Evolutionary conservation across 2,329 filamentous ascomycete species (phyloP).

Genomic region (Huntiella decipiens): DNA sequence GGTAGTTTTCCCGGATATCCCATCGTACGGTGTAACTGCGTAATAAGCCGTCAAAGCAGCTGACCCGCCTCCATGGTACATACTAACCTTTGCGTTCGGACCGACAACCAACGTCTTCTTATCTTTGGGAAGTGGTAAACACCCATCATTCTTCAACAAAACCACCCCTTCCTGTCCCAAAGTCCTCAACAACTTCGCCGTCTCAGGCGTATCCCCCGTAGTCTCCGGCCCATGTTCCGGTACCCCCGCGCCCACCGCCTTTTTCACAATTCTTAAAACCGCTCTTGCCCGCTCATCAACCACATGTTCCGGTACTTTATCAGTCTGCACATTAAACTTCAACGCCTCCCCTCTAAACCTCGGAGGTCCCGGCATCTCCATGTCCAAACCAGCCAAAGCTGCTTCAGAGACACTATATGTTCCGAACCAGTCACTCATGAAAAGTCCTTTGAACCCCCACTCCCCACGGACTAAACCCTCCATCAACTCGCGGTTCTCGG

Average conservation of each 20-base stretch:
- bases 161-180: slow-evolving; percentile 53
- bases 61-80: slow-evolving; percentile 46
- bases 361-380: slow-evolving; percentile 41
- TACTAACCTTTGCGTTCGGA: slow-evolving; percentile 36
- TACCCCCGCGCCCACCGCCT: slow-evolving; percentile 32
- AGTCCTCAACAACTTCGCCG: slow-evolving; percentile 42
- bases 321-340: slow-evolving; percentile 32
- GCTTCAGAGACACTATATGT: slow-evolving; percentile 35
- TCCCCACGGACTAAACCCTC: slow-evolving; percentile 33
- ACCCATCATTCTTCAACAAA: slow-evolving; percentile 50
- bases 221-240: slow-evolving; percentile 34
- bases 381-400: slow-evolving; percentile 31
- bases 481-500: slow-evolving; percentile 32
- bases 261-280: slow-evolving; percentile 40
- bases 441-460: slow-evolving; percentile 37
- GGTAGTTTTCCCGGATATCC: slow-evolving; percentile 37
- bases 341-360: slow-evolving; percentile 31
- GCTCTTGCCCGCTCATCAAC: slow-evolving; percentile 39
- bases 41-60: slow-evolving; percentile 43
- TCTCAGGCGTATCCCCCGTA: slow-evolving; percentile 38
- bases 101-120: slow-evolving; percentile 41
- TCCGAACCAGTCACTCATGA: slow-evolving; percentile 43
- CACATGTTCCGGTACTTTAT: slow-evolving; percentile 35
- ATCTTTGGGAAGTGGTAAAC: slow-evolving; percentile 44
- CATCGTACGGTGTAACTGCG: slow-evolving; percentile 53